Conservation (phyloP, 208 protist species). For the Trypanosoma avium region DNA sequence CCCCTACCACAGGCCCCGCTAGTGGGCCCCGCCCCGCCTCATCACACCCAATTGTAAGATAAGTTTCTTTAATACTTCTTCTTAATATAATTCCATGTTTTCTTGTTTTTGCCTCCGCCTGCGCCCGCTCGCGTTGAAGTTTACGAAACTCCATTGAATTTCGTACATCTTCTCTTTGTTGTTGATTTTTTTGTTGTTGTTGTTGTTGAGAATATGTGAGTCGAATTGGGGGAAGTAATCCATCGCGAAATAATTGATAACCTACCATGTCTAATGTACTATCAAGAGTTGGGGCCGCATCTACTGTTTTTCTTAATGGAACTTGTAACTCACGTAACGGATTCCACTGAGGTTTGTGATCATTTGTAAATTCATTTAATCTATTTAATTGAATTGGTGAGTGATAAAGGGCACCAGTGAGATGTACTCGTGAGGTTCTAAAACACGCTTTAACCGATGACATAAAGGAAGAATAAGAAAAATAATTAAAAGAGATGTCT, state of each 20-base stretch:
- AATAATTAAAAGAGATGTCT: no score
- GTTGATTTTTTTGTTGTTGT: slow-evolving; percentile 13
- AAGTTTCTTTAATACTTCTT: slow-evolving; percentile 85
- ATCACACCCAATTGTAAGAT: slow-evolving; percentile 86
- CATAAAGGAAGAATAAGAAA: slow-evolving; percentile 13
- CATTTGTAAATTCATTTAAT: slow-evolving; percentile 14
- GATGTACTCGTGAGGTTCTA: neutral
- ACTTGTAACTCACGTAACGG: slow-evolving; percentile 71
- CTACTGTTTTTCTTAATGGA: slow-evolving; percentile 53
- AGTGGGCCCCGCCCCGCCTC: slow-evolving; percentile 89
- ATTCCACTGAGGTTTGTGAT: slow-evolving; percentile 60
- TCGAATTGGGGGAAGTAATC: slow-evolving; percentile 55
- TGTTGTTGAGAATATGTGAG: slow-evolving; percentile 20
- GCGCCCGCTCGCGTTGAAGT: slow-evolving; percentile 50
- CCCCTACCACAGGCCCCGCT: slow-evolving; percentile 87
- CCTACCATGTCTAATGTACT: slow-evolving; percentile 79
- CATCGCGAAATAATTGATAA: slow-evolving; percentile 87
- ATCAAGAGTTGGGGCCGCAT: slow-evolving; percentile 72
- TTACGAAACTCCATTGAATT: slow-evolving; percentile 34
- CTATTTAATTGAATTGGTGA: slow-evolving; percentile 16
- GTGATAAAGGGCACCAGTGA: slow-evolving; percentile 21
- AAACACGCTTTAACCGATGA: slow-evolving; percentile 10
- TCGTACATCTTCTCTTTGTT: slow-evolving; percentile 26
- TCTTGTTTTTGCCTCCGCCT: slow-evolving; percentile 51
- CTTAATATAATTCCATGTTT: slow-evolving; percentile 72